Conservation (phyloP, 441 rosid genomes). For the Mallotus repandus region DNA sequence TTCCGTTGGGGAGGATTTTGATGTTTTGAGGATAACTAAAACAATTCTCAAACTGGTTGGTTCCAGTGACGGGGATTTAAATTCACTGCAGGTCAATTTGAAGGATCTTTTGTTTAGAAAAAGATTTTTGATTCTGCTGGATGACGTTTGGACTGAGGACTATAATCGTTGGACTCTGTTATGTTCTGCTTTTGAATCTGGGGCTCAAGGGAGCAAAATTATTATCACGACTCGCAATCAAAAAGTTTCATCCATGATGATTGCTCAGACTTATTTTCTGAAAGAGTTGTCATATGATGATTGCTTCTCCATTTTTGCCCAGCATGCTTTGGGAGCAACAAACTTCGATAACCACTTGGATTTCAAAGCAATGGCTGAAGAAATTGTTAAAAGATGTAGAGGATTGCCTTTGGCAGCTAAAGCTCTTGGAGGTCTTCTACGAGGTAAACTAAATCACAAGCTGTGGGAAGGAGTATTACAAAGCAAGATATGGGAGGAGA, state of each 20-base stretch:
- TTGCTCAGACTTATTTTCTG: not conserved
- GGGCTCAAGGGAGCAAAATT: slow-evolving; percentile 10
- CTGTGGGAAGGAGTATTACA: not conserved
- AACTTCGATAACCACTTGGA: not conserved
- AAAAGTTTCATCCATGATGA: not conserved
- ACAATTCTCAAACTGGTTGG: not conserved
- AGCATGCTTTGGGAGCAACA: slow-evolving; percentile 18
- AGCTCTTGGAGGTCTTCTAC: slow-evolving; percentile 5
- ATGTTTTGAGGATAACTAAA: slow-evolving; percentile 9
- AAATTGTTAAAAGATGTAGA: slow-evolving; percentile 1
- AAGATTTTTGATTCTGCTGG: not conserved
- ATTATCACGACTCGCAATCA: not conserved
- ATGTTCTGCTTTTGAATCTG: not conserved
- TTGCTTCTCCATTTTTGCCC: slow-evolving; percentile 17
- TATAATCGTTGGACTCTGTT: not conserved
- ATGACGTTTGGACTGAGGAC: slow-evolving; percentile 31
- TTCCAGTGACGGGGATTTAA: not conserved
- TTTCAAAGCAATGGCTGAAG: slow-evolving; percentile 19
- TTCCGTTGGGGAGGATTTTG: slow-evolving; percentile 24
- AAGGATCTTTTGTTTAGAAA: slow-evolving; percentile 19
- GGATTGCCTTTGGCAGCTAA: slow-evolving; percentile 20
- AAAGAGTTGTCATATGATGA: not conserved
- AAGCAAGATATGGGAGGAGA: slow-evolving; percentile 5
- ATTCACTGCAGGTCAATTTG: slow-evolving; percentile 18
- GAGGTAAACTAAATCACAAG: not conserved